Base-by-base conservation (phyloP, 805 yeast species). In the Starmera pachycereana region DNA sequence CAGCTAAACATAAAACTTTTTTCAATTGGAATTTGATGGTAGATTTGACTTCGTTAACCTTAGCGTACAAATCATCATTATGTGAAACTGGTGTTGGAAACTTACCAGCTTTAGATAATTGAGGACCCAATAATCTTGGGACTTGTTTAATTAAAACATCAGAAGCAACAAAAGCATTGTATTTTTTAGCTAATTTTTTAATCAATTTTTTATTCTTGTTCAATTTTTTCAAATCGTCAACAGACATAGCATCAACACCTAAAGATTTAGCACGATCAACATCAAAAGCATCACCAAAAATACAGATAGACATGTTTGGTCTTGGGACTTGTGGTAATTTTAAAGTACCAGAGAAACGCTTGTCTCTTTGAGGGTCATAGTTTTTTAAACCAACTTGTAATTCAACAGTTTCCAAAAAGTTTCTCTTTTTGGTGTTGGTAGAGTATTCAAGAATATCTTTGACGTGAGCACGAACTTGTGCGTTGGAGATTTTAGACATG, bases 41-140 rank as follows among this genome's bases (percentile, higher is more conserved):
- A 56, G 98, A 89, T 78, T 83, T 89, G 63, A 92, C 97, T 68
- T 92, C 99, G 62, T 75, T 80, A 63, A 92, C 92, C 86, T 90
- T 92, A 58, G 78, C 66, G 81, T 86, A 85, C 68, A 92, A 81
- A 71, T 92, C 98, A 69, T 92, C 99, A 72, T 85, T 78, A 85
- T 92, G 98, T 54, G 99, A 92, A 62, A 92, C 98, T 75, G 99
- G 99, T 71, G 97, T 90, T 73, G 99, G 99, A 96, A 92, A 92
- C 90, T 92, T 92, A 84, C 98, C 98, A 68, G 97, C 97, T 85
- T 92, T 92, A 60, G 98, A 92, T 68, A 92, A 87, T 73, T 90
- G 96, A 71, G 99, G 99, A 78, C 99, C 99, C 68, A 92, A 81
- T 69, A 92, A 81, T 83, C 99, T 92, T 75, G 99, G 99, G 69